Base-by-base conservation (phyloP, 164 flowering plant genomes). In the Amborella trichopoda region DNA sequence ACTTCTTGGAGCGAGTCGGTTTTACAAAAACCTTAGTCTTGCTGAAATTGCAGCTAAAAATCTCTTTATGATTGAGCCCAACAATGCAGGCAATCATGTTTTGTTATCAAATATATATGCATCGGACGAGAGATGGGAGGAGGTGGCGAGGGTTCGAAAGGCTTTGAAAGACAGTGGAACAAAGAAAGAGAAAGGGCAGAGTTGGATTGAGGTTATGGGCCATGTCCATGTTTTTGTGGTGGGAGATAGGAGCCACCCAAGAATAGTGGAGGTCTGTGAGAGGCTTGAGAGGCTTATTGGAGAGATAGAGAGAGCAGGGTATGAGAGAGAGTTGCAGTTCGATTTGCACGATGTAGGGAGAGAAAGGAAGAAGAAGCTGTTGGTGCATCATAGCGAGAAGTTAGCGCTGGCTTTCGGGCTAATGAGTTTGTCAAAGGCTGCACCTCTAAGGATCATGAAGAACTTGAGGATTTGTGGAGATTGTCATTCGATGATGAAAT, bases 361-460 rank as follows among this genome's bases (percentile, higher is more conserved):
- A 26, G 48, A 54, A 42, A 48, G 27, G 23, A 83, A 90, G 62
- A 59, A 66, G 51, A 76, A 69, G 36, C 73, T 81, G 42, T 54
- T 90, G 55, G 68, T 66, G 59, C 81, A 74, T 62, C 94, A 78
- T 33, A 83, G 95, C 50, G 90, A 90, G 71, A 90, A 85, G 70
- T 74, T 83, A 21, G 91, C 94, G 19, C 67, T 83, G 44, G 54
- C 75, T n/a, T 80, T 67, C 49, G 88, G 79, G 19, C 58, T 85
- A 18, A 69, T 85, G 64, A 58, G 71, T 49, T 56, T 76, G 34
- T 79, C 83, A 43, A 41, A 54, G 25, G 52, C 56, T 36, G 74
- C 56, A 16, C 78, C 86, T 38, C 68, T 90, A 26, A 70, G 81
- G 48, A 83, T 89, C 38, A 77, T 77, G 75, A 81, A 85, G 58